Evolutionary conservation across 129 eudicot genomes (phyloP), one percentile per base, ranked within the genome.

Genomic region (Smallanthus sonchifolius): DNA sequence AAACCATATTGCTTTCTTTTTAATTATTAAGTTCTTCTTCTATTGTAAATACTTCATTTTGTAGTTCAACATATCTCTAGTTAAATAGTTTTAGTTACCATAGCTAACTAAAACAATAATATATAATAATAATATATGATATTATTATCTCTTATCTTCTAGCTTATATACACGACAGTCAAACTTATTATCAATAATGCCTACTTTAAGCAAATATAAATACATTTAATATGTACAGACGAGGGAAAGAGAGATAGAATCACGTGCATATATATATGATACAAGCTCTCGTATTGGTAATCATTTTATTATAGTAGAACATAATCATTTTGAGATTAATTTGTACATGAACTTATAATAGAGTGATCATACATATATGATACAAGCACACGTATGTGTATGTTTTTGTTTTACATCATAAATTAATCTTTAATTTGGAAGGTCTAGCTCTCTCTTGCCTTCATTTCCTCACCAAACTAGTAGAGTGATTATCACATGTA

Each of bases 401-500:
- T 67, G 49, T 1, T 13, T 73, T 32, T 34, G 17, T 28, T 28
- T 28, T 44, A 44, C 7, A 36, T 34, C 28, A 68, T 49, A 28
- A 47, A 7, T 42, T 40, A 20, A 47, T 17, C 28, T 7, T 24
- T 6, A 4, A 3, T 36, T 69, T 69, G 43, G 28, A 47, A 69
- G 8, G 39, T 45, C 28, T 69, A 32, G 61, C 74, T 49, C 42
- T 24, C 20, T 71, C 75, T 49, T 51, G 51, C 40, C 48, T 70
- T 34, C 30, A 32, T 70, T n/a, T 69, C 56, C n/a, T 65, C 32
- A 52, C 66, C 74, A 54, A 67, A 67, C 38, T 49, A 44, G 55
- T 51, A 19, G 38, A 69, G 70, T 47, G 64, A 60, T 37, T 39
- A 57, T 56, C 68, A 66, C 73, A 49, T 38, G 82, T 51, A 51